A percentile compares a stretch with the other conserved stretches of the same genome.
phyloP scores from a whole-genome alignment of 1,284 basidiomycete species.

The Takashimella koratensis region DNA sequence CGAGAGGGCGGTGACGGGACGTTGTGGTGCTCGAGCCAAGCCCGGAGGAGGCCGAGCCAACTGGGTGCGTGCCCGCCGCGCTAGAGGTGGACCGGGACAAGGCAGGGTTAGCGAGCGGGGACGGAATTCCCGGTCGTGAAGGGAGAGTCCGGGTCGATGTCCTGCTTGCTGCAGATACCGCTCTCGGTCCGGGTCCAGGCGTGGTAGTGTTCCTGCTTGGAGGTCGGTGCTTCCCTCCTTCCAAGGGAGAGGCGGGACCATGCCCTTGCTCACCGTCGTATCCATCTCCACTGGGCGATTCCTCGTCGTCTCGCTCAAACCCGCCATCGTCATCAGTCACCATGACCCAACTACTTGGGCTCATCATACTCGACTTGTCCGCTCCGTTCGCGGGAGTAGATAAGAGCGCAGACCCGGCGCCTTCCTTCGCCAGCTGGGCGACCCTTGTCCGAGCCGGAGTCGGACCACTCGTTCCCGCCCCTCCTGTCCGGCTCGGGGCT shows the following conservation, averaged over 20 bases:
- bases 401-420: conserved; percentile 5
- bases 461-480: conserved; percentile 5
- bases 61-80: not conserved
- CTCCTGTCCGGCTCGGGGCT: not conserved
- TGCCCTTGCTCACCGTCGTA: not conserved
- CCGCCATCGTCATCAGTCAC: conserved; percentile 34
- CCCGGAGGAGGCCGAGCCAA: not conserved
- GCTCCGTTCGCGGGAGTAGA: not conserved
- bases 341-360: conserved; percentile 44
- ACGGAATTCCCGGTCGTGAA: conserved; percentile 41
- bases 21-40: not conserved
- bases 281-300: not conserved
- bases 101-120: conserved; percentile 28
- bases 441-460: conserved; percentile 6
- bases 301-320: conserved; percentile 22
- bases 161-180: conserved; percentile 19
- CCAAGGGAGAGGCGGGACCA: too few species aligned
- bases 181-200: conserved; percentile 20
- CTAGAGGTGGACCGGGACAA: conserved; percentile 14
- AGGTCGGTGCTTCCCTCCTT: too few species aligned
- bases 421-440: conserved; percentile 13
- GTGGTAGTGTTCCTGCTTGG: too few species aligned
- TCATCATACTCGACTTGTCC: conserved; percentile 7
- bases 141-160: conserved; percentile 32
- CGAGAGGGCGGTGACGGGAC: not conserved